phyloP scores from a whole-genome alignment of 768 basidiomycete species.

The Leccinum longicurvipes region DNA sequence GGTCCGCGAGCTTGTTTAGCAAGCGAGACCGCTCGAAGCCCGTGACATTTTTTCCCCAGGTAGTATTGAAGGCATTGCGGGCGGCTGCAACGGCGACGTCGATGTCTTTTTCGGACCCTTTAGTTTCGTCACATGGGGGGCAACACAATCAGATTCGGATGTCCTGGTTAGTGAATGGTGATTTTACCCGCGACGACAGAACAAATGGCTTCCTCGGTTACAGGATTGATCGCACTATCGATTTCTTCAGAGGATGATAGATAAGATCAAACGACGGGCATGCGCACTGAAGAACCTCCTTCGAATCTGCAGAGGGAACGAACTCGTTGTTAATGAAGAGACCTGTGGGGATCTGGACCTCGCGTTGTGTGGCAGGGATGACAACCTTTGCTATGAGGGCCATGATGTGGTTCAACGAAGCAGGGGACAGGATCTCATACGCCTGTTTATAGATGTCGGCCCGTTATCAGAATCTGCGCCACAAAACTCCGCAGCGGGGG shows the following conservation, averaged over 20 bases:
- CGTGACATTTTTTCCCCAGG: slow-evolving; percentile 89
- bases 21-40: slow-evolving; percentile 78
- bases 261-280: slow-evolving; percentile 2
- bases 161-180: neutral
- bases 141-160: neutral
- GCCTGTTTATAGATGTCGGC: slow-evolving; percentile 10
- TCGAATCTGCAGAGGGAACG: slow-evolving; percentile 68
- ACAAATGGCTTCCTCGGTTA: slow-evolving; percentile 72
- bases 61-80: slow-evolving; percentile 74
- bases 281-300: slow-evolving; percentile 60
- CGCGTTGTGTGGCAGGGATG: slow-evolving; percentile 42
- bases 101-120: slow-evolving; percentile 72
- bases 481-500: slow-evolving; percentile 6
- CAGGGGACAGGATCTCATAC: neutral
- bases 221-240: slow-evolving; percentile 70
- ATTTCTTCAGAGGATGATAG: slow-evolving; percentile 13
- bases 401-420: slow-evolving; percentile 44
- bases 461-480: slow-evolving; percentile 8
- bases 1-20: slow-evolving; percentile 82
- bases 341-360: slow-evolving; percentile 69
- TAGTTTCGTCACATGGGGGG: slow-evolving; percentile 1
- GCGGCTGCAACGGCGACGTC: slow-evolving; percentile 83
- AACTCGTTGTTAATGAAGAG: slow-evolving; percentile 93
- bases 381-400: slow-evolving; percentile 38
- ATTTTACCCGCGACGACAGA: slow-evolving; percentile 58